Base-by-base conservation (phyloP, 2,329 filamentous ascomycete genomes). In the Xylariaceae sp. region DNA sequence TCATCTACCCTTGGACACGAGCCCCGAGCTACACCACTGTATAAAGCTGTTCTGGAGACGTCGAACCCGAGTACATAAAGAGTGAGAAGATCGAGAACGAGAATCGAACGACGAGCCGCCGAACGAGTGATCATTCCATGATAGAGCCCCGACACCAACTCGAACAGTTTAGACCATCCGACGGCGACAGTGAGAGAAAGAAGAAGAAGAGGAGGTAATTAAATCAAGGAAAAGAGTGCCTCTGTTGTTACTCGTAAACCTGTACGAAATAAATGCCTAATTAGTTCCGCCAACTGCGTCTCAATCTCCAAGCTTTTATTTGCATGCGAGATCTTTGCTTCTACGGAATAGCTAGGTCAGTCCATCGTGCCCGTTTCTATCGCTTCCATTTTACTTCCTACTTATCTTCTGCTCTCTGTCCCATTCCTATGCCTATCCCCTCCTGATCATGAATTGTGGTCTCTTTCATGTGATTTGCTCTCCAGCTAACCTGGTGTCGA, bases 401-500 rank as follows among this genome's bases (percentile, higher is more conserved):
- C 17, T 30, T 30, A 30, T 18, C 42, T 17, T 45, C 34, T 11
- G 15, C 15, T 54, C 23, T 30, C 23, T 30, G 23, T 23, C 49
- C n/a, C 9, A 3, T 45, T 35, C 44, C 15, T 2, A 10, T 34
- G 13, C 51, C 15, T 44, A 11, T 13, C 49, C 18, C 9, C 34
- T 42, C 5, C 35, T 34, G 5, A 35, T 49, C 50, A 6, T 2
- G 23, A 9, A 35, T 35, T 10, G 7, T 35, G 9, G 49, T 23
- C 3, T 4, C 15, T 48, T 23, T 44, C 51, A 39, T 49, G 37
- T 55, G 47, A 51, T 51, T 48, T 54, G 54, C 37, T 57, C 34
- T n/a, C 56, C 48, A 57, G 68, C 75, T 77, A 67, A 78, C 68
- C 77, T 78, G 76, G 57, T 74, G 74, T 60, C 72, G 73, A 65